These are phyloP conservation scores for Wickerhamomyces sp. DNA, from an alignment of 1,139 yeast species.

Conservation along the genomic window DNA sequence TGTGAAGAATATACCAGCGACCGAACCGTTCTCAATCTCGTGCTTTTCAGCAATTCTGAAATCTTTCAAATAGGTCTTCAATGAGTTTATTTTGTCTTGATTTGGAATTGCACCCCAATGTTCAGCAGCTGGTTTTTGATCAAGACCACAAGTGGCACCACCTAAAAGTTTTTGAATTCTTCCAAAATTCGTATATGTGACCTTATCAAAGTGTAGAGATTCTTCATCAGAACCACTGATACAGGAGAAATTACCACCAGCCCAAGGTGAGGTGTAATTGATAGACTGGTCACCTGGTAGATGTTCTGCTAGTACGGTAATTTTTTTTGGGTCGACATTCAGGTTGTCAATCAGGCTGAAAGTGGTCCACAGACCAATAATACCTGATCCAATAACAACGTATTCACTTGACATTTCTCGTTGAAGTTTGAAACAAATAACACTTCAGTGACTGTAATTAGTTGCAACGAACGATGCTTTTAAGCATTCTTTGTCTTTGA, in stretches of 20 bases:
- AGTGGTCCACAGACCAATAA: constrained; percentile 64
- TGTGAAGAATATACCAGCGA: constrained; percentile 47
- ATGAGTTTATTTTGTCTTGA: constrained; percentile 33
- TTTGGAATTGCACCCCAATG: constrained; percentile 47
- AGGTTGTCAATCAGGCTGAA: constrained; percentile 41
- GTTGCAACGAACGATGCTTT: too few species aligned
- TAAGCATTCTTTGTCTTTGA: too few species aligned
- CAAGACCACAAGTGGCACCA: constrained; percentile 49
- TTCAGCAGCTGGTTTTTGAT: constrained; percentile 47
- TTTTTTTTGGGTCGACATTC: constrained; percentile 40
- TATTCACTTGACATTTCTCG: too few species aligned
- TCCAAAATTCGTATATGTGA: constrained; percentile 45
- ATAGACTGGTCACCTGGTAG: constrained; percentile 72
- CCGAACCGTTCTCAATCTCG: constrained; percentile 43
- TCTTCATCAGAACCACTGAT: constrained; percentile 54
- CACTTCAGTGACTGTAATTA: too few species aligned
- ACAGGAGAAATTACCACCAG: constrained; percentile 64
- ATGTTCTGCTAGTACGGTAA: constrained; percentile 55
- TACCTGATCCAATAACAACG: constrained; percentile 48
- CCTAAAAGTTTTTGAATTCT: constrained; percentile 45
- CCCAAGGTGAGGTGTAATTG: constrained; percentile 73
- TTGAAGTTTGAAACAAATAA: too few species aligned
- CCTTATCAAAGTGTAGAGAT: constrained; percentile 47
- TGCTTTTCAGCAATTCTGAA: constrained; percentile 29
- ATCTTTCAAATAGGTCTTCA: constrained; percentile 41